These are phyloP conservation scores for Ophiostoma sp. DNA, from an alignment of 2,329 filamentous ascomycete species.

Conservation along the genomic window DNA sequence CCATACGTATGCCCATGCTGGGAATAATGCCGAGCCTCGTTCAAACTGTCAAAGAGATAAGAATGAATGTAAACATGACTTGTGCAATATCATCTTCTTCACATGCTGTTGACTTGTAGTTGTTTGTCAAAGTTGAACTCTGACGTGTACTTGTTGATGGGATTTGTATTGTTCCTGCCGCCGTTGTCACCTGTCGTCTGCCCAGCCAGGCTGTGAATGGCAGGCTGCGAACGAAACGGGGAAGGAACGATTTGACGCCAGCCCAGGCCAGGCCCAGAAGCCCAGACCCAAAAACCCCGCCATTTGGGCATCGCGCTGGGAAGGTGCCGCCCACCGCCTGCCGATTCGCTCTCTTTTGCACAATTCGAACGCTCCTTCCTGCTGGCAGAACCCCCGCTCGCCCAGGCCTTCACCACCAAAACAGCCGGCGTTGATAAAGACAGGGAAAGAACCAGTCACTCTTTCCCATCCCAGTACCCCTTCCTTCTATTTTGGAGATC, in stretches of 20 bases:
- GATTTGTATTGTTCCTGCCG: not conserved
- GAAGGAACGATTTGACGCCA: not conserved
- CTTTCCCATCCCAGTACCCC: not conserved
- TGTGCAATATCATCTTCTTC: not conserved
- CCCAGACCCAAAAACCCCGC: not conserved
- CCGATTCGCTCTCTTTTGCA: not conserved
- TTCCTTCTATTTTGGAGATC: not conserved
- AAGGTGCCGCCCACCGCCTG: not conserved
- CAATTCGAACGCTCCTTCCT: not conserved
- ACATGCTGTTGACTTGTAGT: not conserved
- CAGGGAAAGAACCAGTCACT: not conserved
- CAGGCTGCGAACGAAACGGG: not conserved
- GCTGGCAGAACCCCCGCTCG: not conserved
- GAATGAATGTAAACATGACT: too few species aligned
- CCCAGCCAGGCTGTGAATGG: not conserved
- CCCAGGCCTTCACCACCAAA: not conserved
- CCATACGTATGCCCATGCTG: not conserved
- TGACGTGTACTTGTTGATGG: not conserved
- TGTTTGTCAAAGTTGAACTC: not conserved
- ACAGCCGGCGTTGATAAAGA: not conserved
- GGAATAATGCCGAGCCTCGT: not conserved
- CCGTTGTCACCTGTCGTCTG: not conserved
- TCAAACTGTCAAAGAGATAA: too few species aligned
- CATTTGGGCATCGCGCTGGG: conserved; percentile 8
- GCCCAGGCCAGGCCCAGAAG: not conserved